These are phyloP conservation scores for Rhododendron griersonianum DNA, from an alignment of 148 eudicot genomes.

Conservation along the genomic window DNA sequence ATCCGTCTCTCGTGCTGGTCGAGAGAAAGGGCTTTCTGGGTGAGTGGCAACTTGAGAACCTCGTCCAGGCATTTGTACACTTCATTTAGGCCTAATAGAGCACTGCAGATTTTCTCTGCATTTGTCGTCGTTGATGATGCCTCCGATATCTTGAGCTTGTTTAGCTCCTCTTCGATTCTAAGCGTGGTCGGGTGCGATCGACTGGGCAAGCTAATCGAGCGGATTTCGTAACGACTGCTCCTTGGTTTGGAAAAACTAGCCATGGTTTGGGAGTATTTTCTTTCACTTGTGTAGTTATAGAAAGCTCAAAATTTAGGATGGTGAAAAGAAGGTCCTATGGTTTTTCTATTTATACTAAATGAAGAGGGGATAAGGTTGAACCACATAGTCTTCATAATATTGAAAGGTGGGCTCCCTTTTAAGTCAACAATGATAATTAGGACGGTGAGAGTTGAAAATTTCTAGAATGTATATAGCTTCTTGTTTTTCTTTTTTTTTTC, in stretches of 20 bases:
- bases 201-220: slow-evolving; percentile 20
- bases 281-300: background rate
- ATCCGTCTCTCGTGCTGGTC: background rate
- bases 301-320: background rate
- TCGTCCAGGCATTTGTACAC: slow-evolving; percentile 13
- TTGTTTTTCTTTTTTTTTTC: too few relatives aligned
- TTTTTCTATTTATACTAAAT: background rate
- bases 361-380: background rate
- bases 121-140: background rate
- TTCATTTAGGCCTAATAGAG: background rate
- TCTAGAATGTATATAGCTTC: too few relatives aligned
- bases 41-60: slow-evolving; percentile 7
- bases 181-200: slow-evolving; percentile 14
- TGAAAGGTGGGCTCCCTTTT: background rate
- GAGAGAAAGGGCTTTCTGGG: slow-evolving; percentile 10
- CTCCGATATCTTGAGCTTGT: slow-evolving; percentile 12
- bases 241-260: slow-evolving; percentile 1
- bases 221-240: background rate
- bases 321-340: background rate
- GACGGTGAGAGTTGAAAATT: too few relatives aligned
- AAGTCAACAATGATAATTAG: background rate
- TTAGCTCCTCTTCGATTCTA: slow-evolving; percentile 18
- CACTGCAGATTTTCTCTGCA: background rate
- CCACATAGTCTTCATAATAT: background rate
- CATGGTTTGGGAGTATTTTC: background rate